Evolutionary conservation across 108 stramenopile species (phyloP).

Genomic region (Nitzschia palea): DNA sequence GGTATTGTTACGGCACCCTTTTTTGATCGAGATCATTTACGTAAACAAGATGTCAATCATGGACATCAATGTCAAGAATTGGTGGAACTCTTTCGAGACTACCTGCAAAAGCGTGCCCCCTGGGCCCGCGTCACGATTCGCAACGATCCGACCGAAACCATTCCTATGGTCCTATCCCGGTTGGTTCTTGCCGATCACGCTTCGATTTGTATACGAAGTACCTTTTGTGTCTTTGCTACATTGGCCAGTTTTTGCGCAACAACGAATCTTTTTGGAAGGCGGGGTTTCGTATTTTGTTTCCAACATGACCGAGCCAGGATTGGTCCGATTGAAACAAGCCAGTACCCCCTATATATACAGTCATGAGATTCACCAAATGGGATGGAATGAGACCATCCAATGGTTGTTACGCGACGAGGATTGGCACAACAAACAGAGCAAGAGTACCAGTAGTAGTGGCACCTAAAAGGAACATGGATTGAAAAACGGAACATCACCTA

Average conservation of each 20-base stretch:
- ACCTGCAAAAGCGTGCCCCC: conserved; percentile 13
- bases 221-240: conserved; percentile 32
- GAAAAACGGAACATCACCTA: too few species aligned
- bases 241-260: conserved; percentile 24
- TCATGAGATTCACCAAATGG: conserved; percentile 18
- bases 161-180: conserved; percentile 27
- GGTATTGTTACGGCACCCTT: conserved; percentile 36
- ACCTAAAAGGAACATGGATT: too few species aligned
- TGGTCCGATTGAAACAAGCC: conserved; percentile 7
- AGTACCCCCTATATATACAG: conserved; percentile 9
- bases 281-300: conserved; percentile 9
- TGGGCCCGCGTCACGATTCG: conserved; percentile 20
- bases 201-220: conserved; percentile 24
- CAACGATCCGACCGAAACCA: conserved; percentile 27
- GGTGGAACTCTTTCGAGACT: conserved; percentile 11
- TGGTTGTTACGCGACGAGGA: conserved; percentile 9
- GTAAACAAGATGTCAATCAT: conserved; percentile 14
- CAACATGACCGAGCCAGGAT: neutral
- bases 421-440: neutral
- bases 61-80: conserved; percentile 6
- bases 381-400: conserved; percentile 12
- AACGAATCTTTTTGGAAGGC: conserved; percentile 10
- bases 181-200: conserved; percentile 28
- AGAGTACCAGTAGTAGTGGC: too few species aligned
- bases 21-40: conserved; percentile 6